Percentiles rank a stretch among this genome's conserved stretches.
Conservation (phyloP, 148 eudicot species). For the Pouteria glomerata region DNA sequence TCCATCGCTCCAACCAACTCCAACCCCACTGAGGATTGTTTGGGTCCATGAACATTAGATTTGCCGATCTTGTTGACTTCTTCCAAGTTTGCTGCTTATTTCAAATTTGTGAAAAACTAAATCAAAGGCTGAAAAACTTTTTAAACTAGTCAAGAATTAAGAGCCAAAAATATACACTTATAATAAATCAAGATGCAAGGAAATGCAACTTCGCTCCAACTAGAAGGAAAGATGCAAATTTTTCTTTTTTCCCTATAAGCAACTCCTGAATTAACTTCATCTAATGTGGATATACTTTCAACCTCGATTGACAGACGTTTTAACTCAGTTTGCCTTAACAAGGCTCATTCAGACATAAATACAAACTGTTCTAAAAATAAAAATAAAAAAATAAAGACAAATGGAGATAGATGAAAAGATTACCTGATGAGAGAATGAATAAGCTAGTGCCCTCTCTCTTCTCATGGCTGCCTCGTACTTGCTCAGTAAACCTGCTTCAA, state of each 20-base stretch:
- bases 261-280: no score
- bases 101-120: neutral
- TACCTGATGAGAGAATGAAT: constrained; percentile 97
- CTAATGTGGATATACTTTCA: neutral
- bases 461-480: constrained; percentile 92
- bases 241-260: no score
- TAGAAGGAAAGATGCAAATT: no score
- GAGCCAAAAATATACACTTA: no score
- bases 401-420: constrained; percentile 14
- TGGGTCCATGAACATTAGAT: constrained; percentile 67
- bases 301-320: neutral
- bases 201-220: no score
- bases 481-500: constrained; percentile 69
- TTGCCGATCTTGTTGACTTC: constrained; percentile 52
- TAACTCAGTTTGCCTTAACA: neutral
- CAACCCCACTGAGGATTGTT: constrained; percentile 93
- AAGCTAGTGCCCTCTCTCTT: constrained; percentile 90
- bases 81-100: constrained; percentile 86
- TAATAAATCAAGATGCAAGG: no score
- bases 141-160: neutral
- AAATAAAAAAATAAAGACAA: no score
- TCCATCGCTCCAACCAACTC: constrained; percentile 96
- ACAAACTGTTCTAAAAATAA: no score
- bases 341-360: neutral
- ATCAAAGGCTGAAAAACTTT: neutral